Evolutionary conservation across 192 early-diverging fungal genomes (phyloP).

Genomic region (Coemansia sp.): DNA sequence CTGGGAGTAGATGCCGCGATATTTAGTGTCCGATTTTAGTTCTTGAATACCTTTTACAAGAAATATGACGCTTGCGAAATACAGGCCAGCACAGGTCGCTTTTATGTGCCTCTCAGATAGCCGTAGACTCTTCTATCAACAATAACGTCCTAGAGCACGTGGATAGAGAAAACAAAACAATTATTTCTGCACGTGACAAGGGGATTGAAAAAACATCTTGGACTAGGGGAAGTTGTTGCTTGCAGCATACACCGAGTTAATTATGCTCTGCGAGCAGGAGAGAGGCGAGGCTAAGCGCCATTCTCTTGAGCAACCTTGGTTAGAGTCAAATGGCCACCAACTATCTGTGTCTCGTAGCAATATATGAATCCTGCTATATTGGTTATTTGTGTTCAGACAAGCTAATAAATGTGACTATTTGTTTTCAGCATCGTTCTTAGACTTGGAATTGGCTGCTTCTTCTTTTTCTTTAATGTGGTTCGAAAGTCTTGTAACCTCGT

Average conservation of each 20-base stretch:
- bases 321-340: neutral
- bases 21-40: neutral
- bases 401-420: neutral
- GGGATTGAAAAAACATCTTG: no score
- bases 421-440: constrained; percentile 14
- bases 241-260: no score
- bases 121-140: neutral
- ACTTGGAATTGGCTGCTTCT: constrained; percentile 5
- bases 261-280: neutral
- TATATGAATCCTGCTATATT: neutral
- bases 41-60: neutral
- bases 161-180: neutral
- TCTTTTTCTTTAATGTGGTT: constrained; percentile 28
- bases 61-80: neutral
- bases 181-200: neutral
- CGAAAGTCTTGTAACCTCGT: constrained; percentile 31
- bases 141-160: neutral
- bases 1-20: neutral
- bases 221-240: neutral
- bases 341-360: neutral
- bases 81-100: neutral
- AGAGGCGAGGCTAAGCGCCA: neutral
- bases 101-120: neutral
- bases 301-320: neutral
- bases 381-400: neutral